Evolutionary conservation across 2,329 filamentous ascomycete species (phyloP), one percentile per base, ranked within the genome.

Genomic region (Coniochaeta sp.): DNA sequence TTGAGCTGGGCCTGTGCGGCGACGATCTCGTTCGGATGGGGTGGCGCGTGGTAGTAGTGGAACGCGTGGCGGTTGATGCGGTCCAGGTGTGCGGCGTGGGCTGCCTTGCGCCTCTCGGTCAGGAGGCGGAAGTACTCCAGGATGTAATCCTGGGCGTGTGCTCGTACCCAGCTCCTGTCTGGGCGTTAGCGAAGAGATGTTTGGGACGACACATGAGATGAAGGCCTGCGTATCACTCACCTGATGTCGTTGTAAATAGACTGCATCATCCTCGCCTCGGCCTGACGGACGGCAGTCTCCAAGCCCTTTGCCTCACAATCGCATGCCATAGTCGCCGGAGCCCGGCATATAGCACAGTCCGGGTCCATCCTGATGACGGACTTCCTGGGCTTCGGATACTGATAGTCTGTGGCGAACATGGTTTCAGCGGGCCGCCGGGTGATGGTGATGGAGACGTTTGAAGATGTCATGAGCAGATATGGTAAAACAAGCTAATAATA

Each of bases 241-340:
- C 85, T 79, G 71, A 89, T 87, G 52, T 88, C 82, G 66, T 76
- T 79, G 68, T 86, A 86, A 60, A 87, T 78, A 28, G 77, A 78
- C 67, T 81, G 77, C 84, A 89, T 87, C 78, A 88, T 84, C 52
- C 80, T 78, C 58, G 78, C 74, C 71, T 89, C 86, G 61, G 86
- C 85, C 70, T 88, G 84, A 63, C 79, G 78, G 50, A 89, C 77
- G 62, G 86, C 85, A 60, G 81, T 73, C 65, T 88, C 85, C 33
- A 89, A 78, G 31, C 84, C 82, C 67, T 84, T 86, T 58, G 83
- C 83, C 75, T 89, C 86, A 69, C 86, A 89, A 65, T 86, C 84
- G 71, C 86, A 89, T 63, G 76, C 78, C 66, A 80, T 70, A 47
- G 76, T 77, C 54, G 85, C 84, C 63, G 86, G 84, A 64, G 80